Evolutionary conservation across 768 basidiomycete species (phyloP), one percentile per base, ranked within the genome.

Genomic region (Phylloporus sp.): DNA sequence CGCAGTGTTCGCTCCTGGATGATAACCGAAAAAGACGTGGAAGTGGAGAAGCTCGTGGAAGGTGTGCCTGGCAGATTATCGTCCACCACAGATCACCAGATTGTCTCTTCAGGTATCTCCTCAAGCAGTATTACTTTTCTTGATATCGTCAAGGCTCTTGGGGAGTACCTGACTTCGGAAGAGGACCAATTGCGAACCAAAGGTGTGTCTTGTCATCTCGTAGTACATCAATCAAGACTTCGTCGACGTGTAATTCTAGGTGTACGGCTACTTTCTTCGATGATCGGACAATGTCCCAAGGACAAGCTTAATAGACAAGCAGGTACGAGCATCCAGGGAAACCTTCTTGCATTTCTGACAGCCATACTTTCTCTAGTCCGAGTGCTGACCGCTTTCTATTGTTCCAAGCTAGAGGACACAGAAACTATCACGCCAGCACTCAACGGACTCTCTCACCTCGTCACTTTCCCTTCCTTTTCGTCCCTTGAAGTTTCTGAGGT

Each of bases 81-180:
- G 6, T 38, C 42, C 31, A 5, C 35, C 26, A 6, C 29, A n/a
- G 40, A 45, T 49, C 42, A 36, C 36, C 32, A 47, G 40, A n/a
- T 9, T 36, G 32, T 43, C 23, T 48, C 41, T 42, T 39, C 57
- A 85, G 84, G 72, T 44, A 70, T 85, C 48, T 78, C 81, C 13
- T 72, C 73, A 53, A 83, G 82, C 18, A 67, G 75, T 20, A 68
- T 80, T 9, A 79, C 83, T 18, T 73, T 97, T 13, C 72, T 94
- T 5, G 79, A 85, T 55, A 72, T 98, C 20, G 91, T 98, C 31
- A 93, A 91, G 64, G 83, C 85, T 23, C 78, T 97, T 0, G 91
- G 91, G 36, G 86, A 90, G 58, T 93, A 88, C 62, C 74, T 99
- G 13, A 95, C 91, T 0, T 84, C 91, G 2, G 90, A 94, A 51